Conservation (phyloP, 495 filamentous ascomycete genomes). For the Melanomma pulvis-pyrius region DNA sequence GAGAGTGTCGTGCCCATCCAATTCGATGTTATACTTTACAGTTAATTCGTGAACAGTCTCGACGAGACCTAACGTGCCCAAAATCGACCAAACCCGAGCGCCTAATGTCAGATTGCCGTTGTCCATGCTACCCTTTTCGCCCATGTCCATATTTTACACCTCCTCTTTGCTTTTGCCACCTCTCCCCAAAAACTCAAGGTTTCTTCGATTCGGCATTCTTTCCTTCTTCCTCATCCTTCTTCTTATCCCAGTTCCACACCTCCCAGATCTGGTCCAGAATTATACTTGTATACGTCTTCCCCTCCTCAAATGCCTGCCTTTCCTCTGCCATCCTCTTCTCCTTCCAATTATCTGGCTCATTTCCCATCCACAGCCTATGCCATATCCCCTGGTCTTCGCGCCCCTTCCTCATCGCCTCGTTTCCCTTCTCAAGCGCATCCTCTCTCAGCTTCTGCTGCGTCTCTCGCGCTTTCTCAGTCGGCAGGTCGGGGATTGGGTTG, state of each 20-base stretch:
- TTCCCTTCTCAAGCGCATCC: conserved; percentile 36
- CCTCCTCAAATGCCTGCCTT: conserved; percentile 37
- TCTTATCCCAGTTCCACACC: conserved; percentile 67
- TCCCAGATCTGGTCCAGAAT: conserved; percentile 85
- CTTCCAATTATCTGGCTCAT: conserved; percentile 70
- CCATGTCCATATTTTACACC: neutral
- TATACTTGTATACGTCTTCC: conserved; percentile 73
- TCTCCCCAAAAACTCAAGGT: neutral
- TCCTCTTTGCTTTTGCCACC: neutral
- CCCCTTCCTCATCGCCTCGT: conserved; percentile 40
- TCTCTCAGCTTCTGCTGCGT: conserved; percentile 48
- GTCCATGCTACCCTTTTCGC: neutral
- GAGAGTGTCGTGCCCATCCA: neutral
- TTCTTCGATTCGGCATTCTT: conserved; percentile 4
- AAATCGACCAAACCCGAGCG: neutral
- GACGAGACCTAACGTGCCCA: neutral
- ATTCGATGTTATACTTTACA: neutral
- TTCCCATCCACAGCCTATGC: conserved; percentile 66
- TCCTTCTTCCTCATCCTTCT: conserved; percentile 24
- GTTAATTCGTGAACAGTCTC: neutral
- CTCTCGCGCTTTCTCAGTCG: conserved; percentile 57
- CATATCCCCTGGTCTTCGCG: conserved; percentile 51
- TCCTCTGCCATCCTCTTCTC: conserved; percentile 70
- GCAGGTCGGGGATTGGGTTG: conserved; percentile 28
- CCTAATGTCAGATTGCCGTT: neutral